A percentile compares a stretch with the other conserved stretches of the same genome.
Evolutionary conservation across 1,284 basidiomycete genomes (phyloP).

Genomic region (Rhodotorula sp.): DNA sequence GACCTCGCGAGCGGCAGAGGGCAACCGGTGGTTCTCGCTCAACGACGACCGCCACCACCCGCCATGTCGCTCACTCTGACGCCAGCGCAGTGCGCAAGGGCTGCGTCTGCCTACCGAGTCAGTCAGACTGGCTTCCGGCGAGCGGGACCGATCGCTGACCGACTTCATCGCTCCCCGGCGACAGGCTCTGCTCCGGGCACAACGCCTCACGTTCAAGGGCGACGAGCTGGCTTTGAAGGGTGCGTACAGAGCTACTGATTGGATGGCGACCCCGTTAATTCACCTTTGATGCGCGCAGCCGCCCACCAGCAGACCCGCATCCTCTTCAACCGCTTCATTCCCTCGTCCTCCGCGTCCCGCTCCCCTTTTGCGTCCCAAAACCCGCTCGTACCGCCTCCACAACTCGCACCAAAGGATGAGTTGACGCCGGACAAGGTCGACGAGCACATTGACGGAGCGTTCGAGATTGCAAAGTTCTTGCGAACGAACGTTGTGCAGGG

Average conservation of each 20-base stretch:
- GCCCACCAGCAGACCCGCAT: slow-evolving; percentile 39
- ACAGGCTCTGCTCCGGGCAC: slow-evolving; percentile 36
- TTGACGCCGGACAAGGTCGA: slow-evolving; percentile 25
- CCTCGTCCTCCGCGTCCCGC: slow-evolving; percentile 27
- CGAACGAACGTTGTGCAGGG: slow-evolving; percentile 41
- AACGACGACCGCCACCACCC: not conserved
- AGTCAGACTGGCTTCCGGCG: not conserved
- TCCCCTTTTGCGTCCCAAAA: slow-evolving; percentile 11
- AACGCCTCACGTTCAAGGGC: slow-evolving; percentile 39
- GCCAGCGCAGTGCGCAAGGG: slow-evolving; percentile 29
- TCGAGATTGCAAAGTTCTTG: slow-evolving; percentile 38
- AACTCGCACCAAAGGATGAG: slow-evolving; percentile 2
- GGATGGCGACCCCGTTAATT: not conserved
- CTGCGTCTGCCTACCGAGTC: slow-evolving; percentile 38
- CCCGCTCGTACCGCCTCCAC: not conserved
- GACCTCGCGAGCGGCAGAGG: not conserved
- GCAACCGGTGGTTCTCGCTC: not conserved
- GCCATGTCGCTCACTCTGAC: slow-evolving; percentile 31
- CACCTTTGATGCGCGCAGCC: not conserved
- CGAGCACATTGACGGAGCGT: slow-evolving; percentile 36
- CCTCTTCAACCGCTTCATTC: slow-evolving; percentile 38
- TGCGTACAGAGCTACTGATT: not conserved
- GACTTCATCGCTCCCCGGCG: not conserved
- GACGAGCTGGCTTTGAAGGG: slow-evolving; percentile 33
- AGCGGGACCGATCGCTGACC: not conserved